These are phyloP conservation scores for Phytophthora chlamydospora DNA, from an alignment of 352 stramenopile genomes.

Conservation along the genomic window DNA sequence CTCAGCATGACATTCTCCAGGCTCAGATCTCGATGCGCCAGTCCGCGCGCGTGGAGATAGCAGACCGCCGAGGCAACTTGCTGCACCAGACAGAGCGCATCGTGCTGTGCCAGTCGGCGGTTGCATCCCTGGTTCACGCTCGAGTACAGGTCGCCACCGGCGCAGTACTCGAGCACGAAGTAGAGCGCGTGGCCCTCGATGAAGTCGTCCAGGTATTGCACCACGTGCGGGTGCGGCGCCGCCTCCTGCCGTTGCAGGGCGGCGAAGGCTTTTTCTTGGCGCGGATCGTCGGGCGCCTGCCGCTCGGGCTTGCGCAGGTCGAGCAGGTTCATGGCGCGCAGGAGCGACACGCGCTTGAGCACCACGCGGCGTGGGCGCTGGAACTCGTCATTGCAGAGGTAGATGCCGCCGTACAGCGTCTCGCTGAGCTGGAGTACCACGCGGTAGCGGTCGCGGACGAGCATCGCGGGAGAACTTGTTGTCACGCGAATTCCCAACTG, in stretches of 20 bases:
- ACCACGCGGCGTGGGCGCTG: constrained; percentile 32
- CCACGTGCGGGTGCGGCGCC: constrained; percentile 45
- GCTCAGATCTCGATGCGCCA: constrained; percentile 50
- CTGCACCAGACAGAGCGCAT: constrained; percentile 34
- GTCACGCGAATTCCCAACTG: constrained; percentile 6
- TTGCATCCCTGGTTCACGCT: constrained; percentile 29
- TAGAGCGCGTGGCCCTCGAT: constrained; percentile 48
- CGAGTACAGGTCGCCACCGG: constrained; percentile 38
- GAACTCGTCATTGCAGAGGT: constrained; percentile 49
- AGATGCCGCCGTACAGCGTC: constrained; percentile 62
- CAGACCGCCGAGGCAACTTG: constrained; percentile 28
- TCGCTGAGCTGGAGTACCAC: constrained; percentile 39
- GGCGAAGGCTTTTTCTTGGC: constrained; percentile 48
- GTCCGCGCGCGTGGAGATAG: constrained; percentile 30
- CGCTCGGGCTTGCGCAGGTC: constrained; percentile 17
- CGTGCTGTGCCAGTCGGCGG: constrained; percentile 4
- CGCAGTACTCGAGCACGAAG: constrained; percentile 55
- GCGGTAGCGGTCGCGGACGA: constrained; percentile 39
- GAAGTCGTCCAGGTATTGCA: constrained; percentile 56
- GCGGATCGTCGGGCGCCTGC: constrained; percentile 46
- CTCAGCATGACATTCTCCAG: constrained; percentile 49
- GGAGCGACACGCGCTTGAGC: constrained; percentile 56
- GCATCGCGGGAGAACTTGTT: constrained; percentile 2
- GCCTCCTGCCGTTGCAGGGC: constrained; percentile 31
- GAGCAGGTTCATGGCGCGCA: constrained; percentile 40